Evolutionary conservation across 139 green algal genomes (phyloP), one percentile per base, ranked within the genome.

Genomic region (Coelastrella sp.): DNA sequence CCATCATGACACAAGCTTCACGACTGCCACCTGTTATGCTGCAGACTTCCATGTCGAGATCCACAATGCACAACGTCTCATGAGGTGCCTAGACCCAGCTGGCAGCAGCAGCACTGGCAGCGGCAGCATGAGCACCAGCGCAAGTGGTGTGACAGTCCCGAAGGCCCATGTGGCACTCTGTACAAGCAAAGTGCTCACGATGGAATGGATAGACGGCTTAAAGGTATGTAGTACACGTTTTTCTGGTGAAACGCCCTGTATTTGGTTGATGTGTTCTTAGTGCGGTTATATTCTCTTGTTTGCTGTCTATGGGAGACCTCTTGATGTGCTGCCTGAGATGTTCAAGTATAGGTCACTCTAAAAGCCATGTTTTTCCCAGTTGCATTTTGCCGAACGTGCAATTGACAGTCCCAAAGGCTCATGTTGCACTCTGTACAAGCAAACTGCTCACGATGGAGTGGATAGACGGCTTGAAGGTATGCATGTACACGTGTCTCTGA

Each of bases 381-480:
- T n/a, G n/a, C n/a, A n/a, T n/a, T n/a, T n/a, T n/a, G n/a, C n/a
- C n/a, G n/a, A n/a, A n/a, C n/a, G n/a, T n/a, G n/a, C n/a, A n/a
- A n/a, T n/a, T 97, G 32, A 85, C 88, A 0, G 94, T 97, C 22
- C 97, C 97, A 0, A 23, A 64, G 8, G 80, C 95, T 7, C 61
- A 94, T 75, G 83, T 90, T 83, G 89, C 93, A 47, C 90, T 97
- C 14, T 97, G 90, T 82, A 94, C 91, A 0, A 77, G 64, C 74
- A 80, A 80, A 60, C 4, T 89, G 2, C 16, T 90, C 2, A 90
- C 85, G 0, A 92, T 89, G 83, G 84, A 93, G 87, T 88, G 84
- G 87, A 88, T 90, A 23, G 73, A 92, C 13, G 85, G 89, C 1
- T 65, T 93, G 16, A 93, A 92, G 77, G 87, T 90, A 22, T 5